phyloP scores from a whole-genome alignment of 2,329 filamentous ascomycete species.

The Nemania sp. region DNA sequence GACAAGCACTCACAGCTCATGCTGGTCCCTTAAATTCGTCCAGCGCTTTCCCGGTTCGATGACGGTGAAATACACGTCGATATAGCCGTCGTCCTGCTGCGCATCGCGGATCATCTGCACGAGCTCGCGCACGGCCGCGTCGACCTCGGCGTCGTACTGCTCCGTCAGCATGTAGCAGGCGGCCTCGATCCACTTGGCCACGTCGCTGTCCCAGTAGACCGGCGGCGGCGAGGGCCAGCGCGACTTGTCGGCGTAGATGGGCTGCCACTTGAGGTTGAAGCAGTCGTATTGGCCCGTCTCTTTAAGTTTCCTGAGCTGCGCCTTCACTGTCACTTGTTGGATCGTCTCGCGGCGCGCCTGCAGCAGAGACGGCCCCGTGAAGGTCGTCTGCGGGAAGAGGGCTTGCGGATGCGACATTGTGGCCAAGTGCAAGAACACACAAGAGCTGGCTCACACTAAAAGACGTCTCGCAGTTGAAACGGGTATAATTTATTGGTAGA shows the following conservation, averaged over 20 bases:
- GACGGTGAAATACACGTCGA: slow-evolving; percentile 66
- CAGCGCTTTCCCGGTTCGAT: slow-evolving; percentile 59
- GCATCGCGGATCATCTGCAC: slow-evolving; percentile 60
- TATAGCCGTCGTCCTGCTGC: slow-evolving; percentile 62
- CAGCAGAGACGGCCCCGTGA: slow-evolving; percentile 43
- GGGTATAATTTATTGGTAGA: too few relatives aligned
- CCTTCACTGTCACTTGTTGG: slow-evolving; percentile 46
- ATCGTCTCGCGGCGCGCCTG: slow-evolving; percentile 40
- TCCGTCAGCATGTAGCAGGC: slow-evolving; percentile 58
- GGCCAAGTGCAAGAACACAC: too few relatives aligned
- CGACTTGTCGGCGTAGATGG: slow-evolving; percentile 54
- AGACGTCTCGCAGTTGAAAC: too few relatives aligned
- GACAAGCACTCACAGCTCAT: slow-evolving; percentile 54
- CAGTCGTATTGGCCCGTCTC: slow-evolving; percentile 60
- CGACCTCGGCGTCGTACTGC: slow-evolving; percentile 49
- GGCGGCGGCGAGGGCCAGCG: slow-evolving; percentile 61
- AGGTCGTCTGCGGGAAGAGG: slow-evolving; percentile 43
- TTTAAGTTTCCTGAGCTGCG: slow-evolving; percentile 57
- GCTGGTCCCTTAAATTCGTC: slow-evolving; percentile 62
- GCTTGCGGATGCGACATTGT: slow-evolving; percentile 55
- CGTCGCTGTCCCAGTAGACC: slow-evolving; percentile 60
- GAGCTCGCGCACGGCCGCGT: slow-evolving; percentile 57
- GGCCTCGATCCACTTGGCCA: slow-evolving; percentile 65
- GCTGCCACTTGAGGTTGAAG: slow-evolving; percentile 61
- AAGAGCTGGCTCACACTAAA: too few relatives aligned